phyloP scores from a whole-genome alignment of 371 early-diverging fungal species.

The Syncephalastrum monosporum region DNA sequence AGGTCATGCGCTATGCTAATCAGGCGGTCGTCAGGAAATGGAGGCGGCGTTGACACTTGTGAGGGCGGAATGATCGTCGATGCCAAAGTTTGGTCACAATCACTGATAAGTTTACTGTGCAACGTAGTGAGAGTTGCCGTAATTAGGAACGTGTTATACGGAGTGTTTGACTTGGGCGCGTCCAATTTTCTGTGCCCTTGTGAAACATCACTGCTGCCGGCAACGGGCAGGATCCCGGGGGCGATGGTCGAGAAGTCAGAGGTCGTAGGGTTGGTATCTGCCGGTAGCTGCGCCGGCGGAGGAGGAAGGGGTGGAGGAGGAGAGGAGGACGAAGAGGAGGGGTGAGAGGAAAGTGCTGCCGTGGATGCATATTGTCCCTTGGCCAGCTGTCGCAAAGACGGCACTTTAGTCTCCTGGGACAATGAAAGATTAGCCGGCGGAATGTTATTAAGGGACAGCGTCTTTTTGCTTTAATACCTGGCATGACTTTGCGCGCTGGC shows the following conservation, averaged over 20 bases:
- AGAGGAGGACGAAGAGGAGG: slow-evolving; percentile 3
- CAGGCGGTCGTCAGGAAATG: slow-evolving; percentile 31
- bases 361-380: slow-evolving; percentile 18
- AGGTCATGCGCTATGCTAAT: slow-evolving; percentile 28
- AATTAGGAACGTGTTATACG: slow-evolving; percentile 23
- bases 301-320: not conserved
- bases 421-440: slow-evolving; percentile 1
- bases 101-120: slow-evolving; percentile 39
- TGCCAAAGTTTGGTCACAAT: slow-evolving; percentile 33
- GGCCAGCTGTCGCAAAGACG: slow-evolving; percentile 31
- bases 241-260: not conserved
- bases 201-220: not conserved
- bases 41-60: not conserved
- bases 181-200: slow-evolving; percentile 6
- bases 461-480: slow-evolving; percentile 19
- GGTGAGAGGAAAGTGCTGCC: slow-evolving; percentile 3
- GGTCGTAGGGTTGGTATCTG: not conserved
- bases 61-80: slow-evolving; percentile 10
- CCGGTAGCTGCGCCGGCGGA: slow-evolving; percentile 1
- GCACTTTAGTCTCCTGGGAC: slow-evolving; percentile 28
- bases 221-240: slow-evolving; percentile 7
- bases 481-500: slow-evolving; percentile 38
- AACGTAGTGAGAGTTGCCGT: slow-evolving; percentile 44
- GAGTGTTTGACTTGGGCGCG: slow-evolving; percentile 3
- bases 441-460: not conserved